Percentiles rank a stretch among this genome's conserved stretches.
phyloP scores from a whole-genome alignment of 805 yeast genomes.

The Candida stauntonica region DNA sequence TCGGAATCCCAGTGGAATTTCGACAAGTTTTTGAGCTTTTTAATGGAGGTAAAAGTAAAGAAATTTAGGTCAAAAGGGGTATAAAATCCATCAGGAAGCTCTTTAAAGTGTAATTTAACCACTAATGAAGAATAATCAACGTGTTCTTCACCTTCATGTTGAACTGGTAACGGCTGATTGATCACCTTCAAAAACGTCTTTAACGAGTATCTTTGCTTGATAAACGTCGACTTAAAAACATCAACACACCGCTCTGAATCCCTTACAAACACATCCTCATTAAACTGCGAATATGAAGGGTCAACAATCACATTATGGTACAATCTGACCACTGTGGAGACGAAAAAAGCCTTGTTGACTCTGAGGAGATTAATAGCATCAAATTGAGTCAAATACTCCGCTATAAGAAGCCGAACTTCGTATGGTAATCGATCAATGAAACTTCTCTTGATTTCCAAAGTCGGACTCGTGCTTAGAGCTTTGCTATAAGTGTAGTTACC shows the following conservation, averaged over 20 bases:
- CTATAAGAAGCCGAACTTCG: constrained; percentile 33
- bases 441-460: no score
- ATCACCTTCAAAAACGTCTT: constrained; percentile 31
- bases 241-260: no score
- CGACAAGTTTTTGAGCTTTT: constrained; percentile 27
- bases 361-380: constrained; percentile 33
- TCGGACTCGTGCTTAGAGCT: no score
- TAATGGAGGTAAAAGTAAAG: constrained; percentile 25
- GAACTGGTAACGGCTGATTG: constrained; percentile 3
- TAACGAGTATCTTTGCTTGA: constrained; percentile 37
- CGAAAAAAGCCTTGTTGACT: constrained; percentile 30
- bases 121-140: constrained; percentile 19
- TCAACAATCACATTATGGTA: constrained; percentile 30
- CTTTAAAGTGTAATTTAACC: constrained; percentile 30
- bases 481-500: no score
- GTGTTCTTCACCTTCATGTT: no score
- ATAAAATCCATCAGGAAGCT: constrained; percentile 39
- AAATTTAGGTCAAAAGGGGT: constrained; percentile 32
- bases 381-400: constrained; percentile 35
- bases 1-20: constrained; percentile 33
- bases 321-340: constrained; percentile 31
- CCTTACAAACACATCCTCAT: constrained; percentile 35
- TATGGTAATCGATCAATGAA: constrained; percentile 33
- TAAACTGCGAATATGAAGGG: constrained; percentile 35
- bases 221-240: constrained; percentile 23